Evolutionary conservation across 495 filamentous ascomycete genomes (phyloP), one percentile per base, ranked within the genome.

Genomic region (Monascus purpureus): DNA sequence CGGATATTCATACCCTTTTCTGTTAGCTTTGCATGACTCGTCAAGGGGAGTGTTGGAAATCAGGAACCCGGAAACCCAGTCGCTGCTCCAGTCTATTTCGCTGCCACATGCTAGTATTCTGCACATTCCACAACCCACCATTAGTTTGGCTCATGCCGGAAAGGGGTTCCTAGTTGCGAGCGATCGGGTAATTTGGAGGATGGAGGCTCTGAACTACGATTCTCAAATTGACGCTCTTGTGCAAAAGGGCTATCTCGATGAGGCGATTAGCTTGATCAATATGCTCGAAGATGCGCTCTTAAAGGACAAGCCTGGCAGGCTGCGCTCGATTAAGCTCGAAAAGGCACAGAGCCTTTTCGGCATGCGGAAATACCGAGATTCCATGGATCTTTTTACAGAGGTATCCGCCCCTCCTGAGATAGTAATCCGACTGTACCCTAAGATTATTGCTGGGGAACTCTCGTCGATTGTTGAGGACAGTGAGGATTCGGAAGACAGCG

Each of bases 1-100:
- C 32, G 92, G 87, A 25, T 96, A 94, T 47, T 92, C 83, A 25
- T 95, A 99, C 46, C 90, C 90, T 1, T 99, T 95, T 46, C 66
- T 99, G 25, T 59, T 99, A 23, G 81, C 86, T 2, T 64, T 99
- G 3, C 88, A 93, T 46, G 62, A 80, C 16, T 71, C 83, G 2
- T 68, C 80, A 2, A 92, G 90, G 53, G 92, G 93, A 2, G 72
- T 75, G 6, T 55, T 99, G 16, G 92, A 96, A 46, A 76, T 96
- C 4, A 68, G 90, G 11, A 99, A 96, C 45, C 92, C 90, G 0
- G 81, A 93, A 30, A 95, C 87, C 0, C 49, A 95, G 25, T 86
- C 75, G 20, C 54, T 96, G 8, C 63, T 96, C 4, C 90, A 99
- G 55, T 81, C 76, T 0, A 80, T 96, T 29, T 60, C 72, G 5